Percentiles rank a stretch among this genome's conserved stretches.
Evolutionary conservation across 1,284 basidiomycete species (phyloP).

Genomic region (Ustilago lituana): DNA sequence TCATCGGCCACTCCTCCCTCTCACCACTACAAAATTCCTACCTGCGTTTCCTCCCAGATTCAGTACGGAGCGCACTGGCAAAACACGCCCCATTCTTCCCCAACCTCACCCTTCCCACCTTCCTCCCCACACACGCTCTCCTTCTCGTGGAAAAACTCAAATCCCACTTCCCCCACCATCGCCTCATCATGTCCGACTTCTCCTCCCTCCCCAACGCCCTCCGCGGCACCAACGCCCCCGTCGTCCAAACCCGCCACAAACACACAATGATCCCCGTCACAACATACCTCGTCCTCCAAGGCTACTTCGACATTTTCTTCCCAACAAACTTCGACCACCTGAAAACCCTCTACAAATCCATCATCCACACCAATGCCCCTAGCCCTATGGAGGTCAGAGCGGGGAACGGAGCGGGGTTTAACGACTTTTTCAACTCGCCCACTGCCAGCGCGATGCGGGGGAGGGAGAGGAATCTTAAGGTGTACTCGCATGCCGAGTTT

Average conservation of each 20-base stretch:
- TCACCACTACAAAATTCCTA: conserved; percentile 64
- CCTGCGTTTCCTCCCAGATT: conserved; percentile 73
- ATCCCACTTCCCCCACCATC: conserved; percentile 85
- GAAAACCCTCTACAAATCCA: conserved; percentile 42
- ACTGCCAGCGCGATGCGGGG: neutral
- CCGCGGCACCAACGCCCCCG: conserved; percentile 84
- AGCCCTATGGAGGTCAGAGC: no score
- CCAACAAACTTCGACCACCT: conserved; percentile 89
- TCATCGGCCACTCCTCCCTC: conserved; percentile 21
- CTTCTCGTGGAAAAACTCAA: conserved; percentile 85
- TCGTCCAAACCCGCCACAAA: conserved; percentile 91
- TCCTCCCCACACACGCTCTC: conserved; percentile 90
- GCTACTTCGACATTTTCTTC: conserved; percentile 99
- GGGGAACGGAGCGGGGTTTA: no score
- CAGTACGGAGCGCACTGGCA: conserved; percentile 50
- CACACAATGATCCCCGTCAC: conserved; percentile 82
- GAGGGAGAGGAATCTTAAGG: conserved; percentile 18
- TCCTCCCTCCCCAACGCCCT: conserved; percentile 85
- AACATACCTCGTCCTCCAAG: conserved; percentile 91
- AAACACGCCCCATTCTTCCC: conserved; percentile 75
- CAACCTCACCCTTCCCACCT: conserved; percentile 89
- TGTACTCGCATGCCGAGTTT: conserved; percentile 76
- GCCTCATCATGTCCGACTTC: conserved; percentile 92
- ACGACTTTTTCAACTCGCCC: conserved; percentile 9
- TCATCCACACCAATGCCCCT: conserved; percentile 5